Base-by-base conservation (phyloP, 164 flowering plant genomes). In the Santalum album region DNA sequence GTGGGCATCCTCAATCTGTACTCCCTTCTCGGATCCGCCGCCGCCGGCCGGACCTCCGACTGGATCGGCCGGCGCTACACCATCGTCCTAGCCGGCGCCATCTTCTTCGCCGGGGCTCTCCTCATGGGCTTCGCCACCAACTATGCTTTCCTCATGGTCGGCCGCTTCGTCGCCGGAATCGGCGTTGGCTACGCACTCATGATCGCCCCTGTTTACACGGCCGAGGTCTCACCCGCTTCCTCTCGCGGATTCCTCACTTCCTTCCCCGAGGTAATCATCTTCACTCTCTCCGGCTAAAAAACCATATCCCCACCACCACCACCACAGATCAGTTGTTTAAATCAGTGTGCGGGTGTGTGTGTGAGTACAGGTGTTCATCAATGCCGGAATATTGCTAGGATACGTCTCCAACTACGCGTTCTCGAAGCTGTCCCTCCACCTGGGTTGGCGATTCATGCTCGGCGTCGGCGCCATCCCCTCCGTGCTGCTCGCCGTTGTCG, bases 401-500 rank as follows among this genome's bases (percentile, higher is more conserved):
- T 69, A 65, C 49, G 57, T 69, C 6, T 65, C 73, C 12, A 69
- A 69, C 54, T 57, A 61, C 43, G 69, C 58, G 15, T 70, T 70
- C 53, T 35, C 67, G 12, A 65, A 58, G 22, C 67, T 70, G 24
- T 65, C 70, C 0, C 24, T 51, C 1, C 39, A 58, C 18, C 35
- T 70, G 23, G 57, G 67, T 0, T 70, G 74, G 74, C 62, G 74
- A 16, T 14, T 70, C 47, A 70, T 70, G 74, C 67, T 70, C 20
- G 74, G 74, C 19, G 20, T 70, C n/a, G 67, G 67, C 6, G 70
- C 67, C 7, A n/a, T 70, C 23, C 70, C 74, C 14, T 51, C 70
- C 1, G 36, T 63, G 2, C 38, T 66, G 36, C 49, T 70, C 5
- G 67, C 51, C 9, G 11, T 65, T 25, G 65, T 61, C 0, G 74